These are phyloP conservation scores for Elongisporangium undulatum DNA, from an alignment of 352 stramenopile genomes.

Conservation along the genomic window DNA sequence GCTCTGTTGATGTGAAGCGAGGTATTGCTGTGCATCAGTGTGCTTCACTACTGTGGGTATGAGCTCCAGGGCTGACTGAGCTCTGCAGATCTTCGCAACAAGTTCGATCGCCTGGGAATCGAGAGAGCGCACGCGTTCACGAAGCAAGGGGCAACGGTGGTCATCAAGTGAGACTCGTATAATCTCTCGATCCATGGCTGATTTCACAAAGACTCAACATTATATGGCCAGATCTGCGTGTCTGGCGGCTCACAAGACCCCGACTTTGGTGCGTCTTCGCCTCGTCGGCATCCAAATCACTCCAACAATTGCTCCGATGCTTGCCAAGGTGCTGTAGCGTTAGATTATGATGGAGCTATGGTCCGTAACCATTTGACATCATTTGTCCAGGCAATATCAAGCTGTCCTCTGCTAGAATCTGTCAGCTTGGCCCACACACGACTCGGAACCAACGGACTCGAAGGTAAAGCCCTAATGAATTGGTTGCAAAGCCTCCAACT, in stretches of 20 bases:
- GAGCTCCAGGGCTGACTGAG: not conserved
- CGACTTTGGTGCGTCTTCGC: constrained; percentile 25
- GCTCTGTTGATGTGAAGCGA: constrained; percentile 40
- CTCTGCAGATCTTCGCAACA: constrained; percentile 43
- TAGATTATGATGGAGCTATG: not conserved
- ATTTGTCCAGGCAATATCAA: constrained; percentile 18
- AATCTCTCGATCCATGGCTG: not conserved
- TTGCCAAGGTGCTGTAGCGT: constrained; percentile 22
- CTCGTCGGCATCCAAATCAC: constrained; percentile 28
- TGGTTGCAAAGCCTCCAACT: not conserved
- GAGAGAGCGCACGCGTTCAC: constrained; percentile 36
- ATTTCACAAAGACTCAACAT: constrained; percentile 1
- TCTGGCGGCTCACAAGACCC: constrained; percentile 22
- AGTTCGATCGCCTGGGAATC: constrained; percentile 55
- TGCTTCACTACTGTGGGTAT: not conserved
- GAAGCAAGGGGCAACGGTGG: constrained; percentile 21
- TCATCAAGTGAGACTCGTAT: constrained; percentile 22
- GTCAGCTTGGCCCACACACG: constrained; percentile 14
- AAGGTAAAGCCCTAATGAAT: constrained; percentile 9
- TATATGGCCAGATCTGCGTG: constrained; percentile 18
- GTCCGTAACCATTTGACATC: not conserved
- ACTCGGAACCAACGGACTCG: constrained; percentile 18
- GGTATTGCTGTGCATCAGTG: constrained; percentile 12
- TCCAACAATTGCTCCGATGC: constrained; percentile 10
- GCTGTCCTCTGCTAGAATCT: constrained; percentile 22